Conservation (phyloP, 2,329 filamentous ascomycete species). For the Davidsoniella virescens region DNA sequence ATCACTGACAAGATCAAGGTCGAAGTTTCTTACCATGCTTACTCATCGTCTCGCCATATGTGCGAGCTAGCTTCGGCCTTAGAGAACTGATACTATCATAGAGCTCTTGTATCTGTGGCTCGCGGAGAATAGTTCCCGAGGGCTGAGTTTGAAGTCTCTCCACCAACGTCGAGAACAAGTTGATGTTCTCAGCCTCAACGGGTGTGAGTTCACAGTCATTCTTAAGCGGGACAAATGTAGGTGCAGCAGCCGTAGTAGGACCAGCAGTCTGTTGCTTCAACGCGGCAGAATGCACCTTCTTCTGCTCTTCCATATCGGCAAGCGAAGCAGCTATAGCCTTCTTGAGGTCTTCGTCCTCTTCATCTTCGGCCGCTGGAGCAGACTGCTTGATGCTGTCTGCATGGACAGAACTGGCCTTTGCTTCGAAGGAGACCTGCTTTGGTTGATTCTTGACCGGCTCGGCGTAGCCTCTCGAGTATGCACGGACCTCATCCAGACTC, state of each 20-base stretch:
- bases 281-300: slow-evolving; percentile 70
- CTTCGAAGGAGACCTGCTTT: slow-evolving; percentile 14
- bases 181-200: slow-evolving; percentile 94
- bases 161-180: slow-evolving; percentile 83
- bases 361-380: slow-evolving; percentile 36
- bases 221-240: slow-evolving; percentile 51
- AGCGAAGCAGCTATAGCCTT: slow-evolving; percentile 90
- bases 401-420: slow-evolving; percentile 16
- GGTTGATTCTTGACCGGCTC: slow-evolving; percentile 33
- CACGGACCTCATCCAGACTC: slow-evolving; percentile 87
- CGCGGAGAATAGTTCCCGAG: slow-evolving; percentile 85
- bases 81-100: slow-evolving; percentile 95
- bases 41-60: slow-evolving; percentile 98
- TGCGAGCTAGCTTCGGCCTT: slow-evolving; percentile 81
- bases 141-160: slow-evolving; percentile 90
- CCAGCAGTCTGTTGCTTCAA: slow-evolving; percentile 57
- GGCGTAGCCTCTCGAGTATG: slow-evolving; percentile 55
- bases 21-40: slow-evolving; percentile 59
- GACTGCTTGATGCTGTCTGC: slow-evolving; percentile 19
- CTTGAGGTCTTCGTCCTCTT: slow-evolving; percentile 84
- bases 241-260: slow-evolving; percentile 20
- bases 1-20: not conserved
- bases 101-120: slow-evolving; percentile 93
- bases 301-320: slow-evolving; percentile 96
- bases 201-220: slow-evolving; percentile 89